Evolutionary conservation across 2,329 filamentous ascomycete species (phyloP).

Genomic region (Byssochlamys sp.): DNA sequence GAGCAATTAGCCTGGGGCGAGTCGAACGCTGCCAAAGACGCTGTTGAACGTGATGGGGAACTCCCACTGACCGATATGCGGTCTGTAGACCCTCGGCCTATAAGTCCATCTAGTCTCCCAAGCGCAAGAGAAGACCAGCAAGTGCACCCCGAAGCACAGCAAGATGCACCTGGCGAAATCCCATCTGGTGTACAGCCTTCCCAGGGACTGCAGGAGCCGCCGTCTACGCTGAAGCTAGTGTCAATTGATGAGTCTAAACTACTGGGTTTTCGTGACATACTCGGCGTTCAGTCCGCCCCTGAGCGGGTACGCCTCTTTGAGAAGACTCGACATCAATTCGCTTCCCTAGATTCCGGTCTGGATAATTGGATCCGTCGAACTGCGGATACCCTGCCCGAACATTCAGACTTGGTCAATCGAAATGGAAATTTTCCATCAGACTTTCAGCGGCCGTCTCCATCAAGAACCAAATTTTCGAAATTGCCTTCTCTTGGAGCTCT

Average conservation of each 20-base stretch:
- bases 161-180: neutral
- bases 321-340: constrained; percentile 61
- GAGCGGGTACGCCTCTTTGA: constrained; percentile 68
- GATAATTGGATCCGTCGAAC: constrained; percentile 47
- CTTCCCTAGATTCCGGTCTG: constrained; percentile 65
- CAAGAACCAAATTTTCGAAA: constrained; percentile 35
- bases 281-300: constrained; percentile 53
- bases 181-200: neutral
- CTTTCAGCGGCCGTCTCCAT: constrained; percentile 20
- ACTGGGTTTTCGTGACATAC: constrained; percentile 65
- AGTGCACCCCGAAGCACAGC: neutral
- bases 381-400: constrained; percentile 43
- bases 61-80: neutral
- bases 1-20: neutral
- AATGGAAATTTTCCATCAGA: constrained; percentile 24
- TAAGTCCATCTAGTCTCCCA: neutral
- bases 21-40: neutral
- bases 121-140: neutral
- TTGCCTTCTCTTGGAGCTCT: constrained; percentile 23
- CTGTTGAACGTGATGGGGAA: neutral
- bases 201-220: constrained; percentile 5
- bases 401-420: constrained; percentile 36
- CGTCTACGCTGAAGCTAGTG: constrained; percentile 7
- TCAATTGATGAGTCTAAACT: constrained; percentile 30
- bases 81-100: neutral